Evolutionary conservation across 2,329 filamentous ascomycete genomes (phyloP), one percentile per base, ranked within the genome.

Genomic region (Ascochyta rabiei): DNA sequence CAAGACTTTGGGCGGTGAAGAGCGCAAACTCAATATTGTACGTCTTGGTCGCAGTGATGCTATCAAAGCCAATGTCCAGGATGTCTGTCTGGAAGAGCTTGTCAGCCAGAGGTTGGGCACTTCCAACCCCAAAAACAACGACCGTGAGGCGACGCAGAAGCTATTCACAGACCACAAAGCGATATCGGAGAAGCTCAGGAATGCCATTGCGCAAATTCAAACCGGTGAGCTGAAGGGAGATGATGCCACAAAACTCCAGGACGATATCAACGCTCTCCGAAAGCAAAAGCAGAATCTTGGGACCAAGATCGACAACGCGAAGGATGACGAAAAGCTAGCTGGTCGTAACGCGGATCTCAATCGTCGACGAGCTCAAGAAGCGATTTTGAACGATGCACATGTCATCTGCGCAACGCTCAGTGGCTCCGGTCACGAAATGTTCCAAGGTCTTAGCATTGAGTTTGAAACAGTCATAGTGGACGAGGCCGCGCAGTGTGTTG

Each of bases 391-490:
- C 70, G 87, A 88, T 21, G 91, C 95, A 2, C 91, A 99, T 76
- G 89, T 99, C 46, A 86, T 99, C 26, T 99, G 95, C 75, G 90
- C 93, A 37, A 99, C 95, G 0, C 86, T 99, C 44, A 97, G 93
- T 74, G 95, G 93, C 67, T 93, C 89, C 74, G 95, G 95, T 3
- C 96, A 99, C 69, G 95, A 99, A 63, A 96, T 98, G 87, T 96
- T 99, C 79, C 91, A 93, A 75, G 89, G 89, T 65, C 79, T 99
- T 51, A 93, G 90, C 66, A 91, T 99, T 46, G 95, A 99, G 74
- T 99, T 99, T 64, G 95, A 99, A 76, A 98, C 95, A 0, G 95
- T 99, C 62, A 90, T 99, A 64, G 97, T 99, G 60, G 95, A 99
- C 68, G 95, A 99, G 78, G 95, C 95, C 3, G 95, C 95, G 15